Evolutionary conservation across 345 rosid species (phyloP), one percentile per base, ranked within the genome.

Genomic region (Carallia pectinifolia): DNA sequence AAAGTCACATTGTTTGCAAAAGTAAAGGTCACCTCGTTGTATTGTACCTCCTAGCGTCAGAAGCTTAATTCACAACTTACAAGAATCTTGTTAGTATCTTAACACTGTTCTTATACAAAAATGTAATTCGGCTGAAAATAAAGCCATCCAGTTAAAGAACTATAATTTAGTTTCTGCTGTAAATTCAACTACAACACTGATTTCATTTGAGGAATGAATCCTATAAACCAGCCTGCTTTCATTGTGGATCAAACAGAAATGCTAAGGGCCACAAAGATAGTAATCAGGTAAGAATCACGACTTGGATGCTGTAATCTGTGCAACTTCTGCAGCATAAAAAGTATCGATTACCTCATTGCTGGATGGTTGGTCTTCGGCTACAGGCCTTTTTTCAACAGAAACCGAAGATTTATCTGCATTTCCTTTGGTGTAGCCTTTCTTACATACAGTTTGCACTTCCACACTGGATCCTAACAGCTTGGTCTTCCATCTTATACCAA

Each of bases 401-500:
- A 19, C 61, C 23, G 79, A 54, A 16, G 40, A 38, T 48, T 29
- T 37, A n/a, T 27, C 6, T 7, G 54, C 33, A 30, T 64, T 53
- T 44, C 69, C 78, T 56, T 13, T 29, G 53, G 6, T 38, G 16
- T 31, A 55, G 59, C 34, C 40, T 6, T 56, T 47, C 7, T 48
- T 53, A 13, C 69, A 73, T 71, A 58, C 67, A 27, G 61, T 64
- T 66, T 69, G 64, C 13, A n/a, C 58, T 40, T 9, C 76, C 19
- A 19, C 63, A 4, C 62, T 19, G 4, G 77, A 64, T 16, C 76
- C 70, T 30, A 70, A 62, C 66, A 73, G 63, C 68, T 70, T 75
- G 65, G 81, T 72, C 84, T 77, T 83, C 87, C 86, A 78, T 77
- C 73, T 82, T 74, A 87, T 80, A 52, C 94, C 89, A 18, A 86